Base-by-base conservation (phyloP, 2,329 filamentous ascomycete genomes). In the Ophiostoma quercus region DNA sequence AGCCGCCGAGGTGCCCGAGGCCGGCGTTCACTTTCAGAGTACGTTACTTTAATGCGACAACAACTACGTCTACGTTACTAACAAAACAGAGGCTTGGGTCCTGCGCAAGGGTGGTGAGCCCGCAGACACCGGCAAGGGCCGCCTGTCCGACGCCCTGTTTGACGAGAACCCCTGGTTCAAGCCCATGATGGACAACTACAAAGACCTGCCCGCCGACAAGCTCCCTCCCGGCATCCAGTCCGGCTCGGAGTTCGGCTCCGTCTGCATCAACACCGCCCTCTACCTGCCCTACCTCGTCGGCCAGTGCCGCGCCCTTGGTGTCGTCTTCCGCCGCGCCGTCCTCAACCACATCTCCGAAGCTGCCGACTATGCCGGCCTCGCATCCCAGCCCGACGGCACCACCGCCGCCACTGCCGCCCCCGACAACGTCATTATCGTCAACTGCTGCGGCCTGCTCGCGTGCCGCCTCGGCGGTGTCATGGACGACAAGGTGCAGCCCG, bases 191-290 rank as follows among this genome's bases (percentile, higher is more conserved):
- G 88, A 89, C 14, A 88, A 94, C 79, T 94, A 88, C 79, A 85
- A 86, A 72, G 80, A 87, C 70, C 79, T 94, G 3, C 76, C 84
- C 4, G 78, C 83, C 43, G 78, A 81, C 11, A 83, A 90, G 74
- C 80, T 96, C 1, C 85, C 87, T 0, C 75, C 81, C 0, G 91
- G 86, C 22, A 85, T 89, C 68, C 89, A 92, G 71, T 90, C 89
- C 12, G 93, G 88, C 32, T 91, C 87, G 67, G 83, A 85, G 69
- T 97, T 95, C 78, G 92, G 87, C 8, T 94, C 91, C 0, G 89
- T 97, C 57, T 97, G 94, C 80, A 94, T 97, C 78, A 97, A 98
- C 80, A 92, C 92, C 0, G 87, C 91, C 60, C 80, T 97, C 71
- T 98, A 97, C 79, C 87, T 97, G 1, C 88, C 92, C 3, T 97